Evolutionary conservation across 2,329 filamentous ascomycete genomes (phyloP).

Genomic region (Beauveria sp.): DNA sequence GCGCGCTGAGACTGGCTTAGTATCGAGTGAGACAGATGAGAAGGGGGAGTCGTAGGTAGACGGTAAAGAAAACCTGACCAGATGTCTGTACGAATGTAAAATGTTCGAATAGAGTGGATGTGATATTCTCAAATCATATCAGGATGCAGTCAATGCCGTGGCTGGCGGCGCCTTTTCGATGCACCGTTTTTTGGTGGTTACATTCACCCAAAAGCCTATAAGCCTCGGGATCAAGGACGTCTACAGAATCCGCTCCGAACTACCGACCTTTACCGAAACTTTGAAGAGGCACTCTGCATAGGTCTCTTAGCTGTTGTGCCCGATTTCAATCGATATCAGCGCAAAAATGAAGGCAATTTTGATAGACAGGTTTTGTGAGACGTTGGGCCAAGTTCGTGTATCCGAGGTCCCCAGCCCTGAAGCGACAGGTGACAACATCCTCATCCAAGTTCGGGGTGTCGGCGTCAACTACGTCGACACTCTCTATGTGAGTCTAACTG

Average conservation of each 20-base stretch:
- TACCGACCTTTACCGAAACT: background rate
- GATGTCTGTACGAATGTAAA: background rate
- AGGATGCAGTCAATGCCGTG: background rate
- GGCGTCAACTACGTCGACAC: conserved; percentile 55
- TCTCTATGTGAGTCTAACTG: conserved; percentile 35
- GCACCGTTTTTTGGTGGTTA: background rate
- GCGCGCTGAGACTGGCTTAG: no score
- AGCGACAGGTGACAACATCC: conserved; percentile 15
- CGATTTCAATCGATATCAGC: background rate
- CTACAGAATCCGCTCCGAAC: background rate
- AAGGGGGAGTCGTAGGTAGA: background rate
- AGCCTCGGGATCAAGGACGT: background rate
- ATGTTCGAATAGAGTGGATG: no score
- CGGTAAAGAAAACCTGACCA: no score
- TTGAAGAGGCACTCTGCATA: background rate
- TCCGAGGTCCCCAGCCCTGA: conserved; percentile 18
- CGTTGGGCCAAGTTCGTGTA: conserved; percentile 19
- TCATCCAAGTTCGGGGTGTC: conserved; percentile 40
- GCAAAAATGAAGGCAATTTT: conserved; percentile 23
- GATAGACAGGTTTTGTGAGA: conserved; percentile 20
- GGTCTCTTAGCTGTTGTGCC: background rate
- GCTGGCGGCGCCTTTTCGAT: background rate
- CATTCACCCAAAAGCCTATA: background rate
- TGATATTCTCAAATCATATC: background rate
- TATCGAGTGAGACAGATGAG: no score